Base-by-base conservation (phyloP, 148 eudicot species). In the Chenopodium suecicum region DNA sequence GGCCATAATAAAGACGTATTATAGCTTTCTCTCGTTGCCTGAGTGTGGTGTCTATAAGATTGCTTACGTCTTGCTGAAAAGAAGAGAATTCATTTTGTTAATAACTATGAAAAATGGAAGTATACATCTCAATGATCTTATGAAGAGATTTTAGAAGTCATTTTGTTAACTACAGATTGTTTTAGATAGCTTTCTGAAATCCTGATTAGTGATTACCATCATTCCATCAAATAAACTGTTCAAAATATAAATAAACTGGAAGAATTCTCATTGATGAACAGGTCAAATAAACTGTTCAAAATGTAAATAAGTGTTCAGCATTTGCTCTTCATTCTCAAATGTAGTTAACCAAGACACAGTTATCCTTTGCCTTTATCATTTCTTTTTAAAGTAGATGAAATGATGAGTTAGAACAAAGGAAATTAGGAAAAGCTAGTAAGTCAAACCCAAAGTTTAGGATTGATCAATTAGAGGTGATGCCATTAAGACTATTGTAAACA, bases 31-130 rank as follows among this genome's bases (percentile, higher is more conserved):
- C 98, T 80, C 97, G 87, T 79, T 90, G 93, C 78, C 91, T 79
- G 32, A 96, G 90, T 7, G 93, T 86, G 48, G 86, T 77, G 80
- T 76, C 79, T 29, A 96, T 89, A 56, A 94, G 95, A 78, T 78
- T 87, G 85, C 90, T 92, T 81, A 96, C 99, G 88, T 96, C 99
- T 75, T 84, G 86, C 99, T 96, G 93, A 81, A 85, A 82, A 73
- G 14, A 80, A 67, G 37, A 78, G 47, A 27, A 52, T 9, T 10
- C 63, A 20, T 22, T 12, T 64, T 32, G 10, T 78, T 22, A 83
- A 20, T 34, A 29, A 44, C 14, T 25, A 54, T 7, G 64, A 48
- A 32, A 41, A 34, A 75, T 3, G 66, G 4, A 29, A 72, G 67
- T 52, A 70, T 19, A 52, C 48, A 64, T 77, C 41, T 41, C 44